These are phyloP conservation scores for Nakazawaea anatomiae DNA, from an alignment of 805 yeast genomes.

Conservation along the genomic window DNA sequence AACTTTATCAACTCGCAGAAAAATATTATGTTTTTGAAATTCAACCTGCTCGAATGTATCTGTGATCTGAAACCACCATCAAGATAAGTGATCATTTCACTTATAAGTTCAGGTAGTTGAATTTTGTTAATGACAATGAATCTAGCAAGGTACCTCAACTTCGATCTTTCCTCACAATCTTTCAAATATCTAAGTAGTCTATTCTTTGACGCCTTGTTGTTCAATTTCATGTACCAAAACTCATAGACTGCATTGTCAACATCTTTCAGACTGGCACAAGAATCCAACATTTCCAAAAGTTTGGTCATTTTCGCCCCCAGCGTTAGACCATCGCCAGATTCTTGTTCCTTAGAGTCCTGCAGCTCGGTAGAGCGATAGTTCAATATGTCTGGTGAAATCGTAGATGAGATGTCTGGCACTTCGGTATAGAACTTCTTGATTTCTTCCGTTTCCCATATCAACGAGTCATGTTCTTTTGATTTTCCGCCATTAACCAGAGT, in stretches of 20 bases:
- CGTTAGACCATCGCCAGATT: slow-evolving; percentile 4
- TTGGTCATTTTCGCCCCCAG: slow-evolving; percentile 35
- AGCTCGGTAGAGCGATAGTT: slow-evolving; percentile 10
- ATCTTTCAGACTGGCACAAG: slow-evolving; percentile 37
- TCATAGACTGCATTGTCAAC: slow-evolving; percentile 40
- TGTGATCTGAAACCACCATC: slow-evolving; percentile 60
- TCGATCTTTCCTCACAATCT: slow-evolving; percentile 39
- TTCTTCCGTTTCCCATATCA: slow-evolving; percentile 61
- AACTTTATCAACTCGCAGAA: slow-evolving; percentile 76
- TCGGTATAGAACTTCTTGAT: slow-evolving; percentile 59
- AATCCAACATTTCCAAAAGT: slow-evolving; percentile 37
- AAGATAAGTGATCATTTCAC: slow-evolving; percentile 45
- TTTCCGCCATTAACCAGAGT: slow-evolving; percentile 18
- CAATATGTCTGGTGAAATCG: slow-evolving; percentile 23
- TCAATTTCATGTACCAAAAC: slow-evolving; percentile 45
- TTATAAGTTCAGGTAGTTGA: slow-evolving; percentile 42
- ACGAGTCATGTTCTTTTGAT: slow-evolving; percentile 13
- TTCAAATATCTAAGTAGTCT: slow-evolving; percentile 52
- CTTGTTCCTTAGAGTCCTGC: slow-evolving; percentile 7
- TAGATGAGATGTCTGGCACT: slow-evolving; percentile 36
- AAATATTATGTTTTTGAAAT: slow-evolving; percentile 53
- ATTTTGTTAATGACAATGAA: slow-evolving; percentile 58
- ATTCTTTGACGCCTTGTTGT: slow-evolving; percentile 68
- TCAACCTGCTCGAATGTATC: slow-evolving; percentile 44
- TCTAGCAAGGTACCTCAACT: slow-evolving; percentile 50